Evolutionary conservation across 768 basidiomycete species (phyloP), one percentile per base, ranked within the genome.

Genomic region (Astraeus odoratus): DNA sequence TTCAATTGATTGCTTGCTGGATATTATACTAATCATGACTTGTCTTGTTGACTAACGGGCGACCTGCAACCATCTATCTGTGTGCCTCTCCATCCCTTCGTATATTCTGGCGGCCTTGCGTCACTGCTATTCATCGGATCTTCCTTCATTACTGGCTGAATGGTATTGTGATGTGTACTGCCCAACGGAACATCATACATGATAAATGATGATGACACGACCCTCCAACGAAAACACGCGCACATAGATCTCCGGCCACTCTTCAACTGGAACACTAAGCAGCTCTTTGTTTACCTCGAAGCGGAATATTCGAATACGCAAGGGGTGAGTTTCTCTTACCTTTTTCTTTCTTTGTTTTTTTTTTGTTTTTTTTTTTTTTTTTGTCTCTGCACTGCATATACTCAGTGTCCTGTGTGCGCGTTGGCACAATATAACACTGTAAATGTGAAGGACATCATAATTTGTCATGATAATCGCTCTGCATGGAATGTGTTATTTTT

Each of bases 201-300:
- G 27, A 12, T 12, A 29, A 7, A 12, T 12, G 27, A 29, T 29
- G 27, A 29, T 29, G 6, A 12, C 18, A 37, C 18, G 8, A 13
- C 22, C 16, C 19, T 12, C 23, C 24, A 15, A n/a, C 24, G 3
- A 8, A 20, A 39, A 42, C 44, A 36, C 22, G 20, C 23, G 29
- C 43, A 27, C 19, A 38, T 51, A 92, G 92, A 95, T 66, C 70
- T 95, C 4, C 70, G 77, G 8, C 79, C 92, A 10, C 71, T 95
- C 24, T 95, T 93, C 67, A 70, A 93, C 66, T 95, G 91, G 91
- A 95, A 95, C 64, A 94, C 92, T n/a, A 95, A 95, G 65, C 92
- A 95, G 59, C 58, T 95, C 9, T 94, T 95, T 61, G 62, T 94
- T 10, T 92, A 88, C 57, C 75, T 95, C 26, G 78, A 82, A 54